Base-by-base conservation (phyloP, 1,139 yeast species). In the Scheffersomyces segobiensis region DNA sequence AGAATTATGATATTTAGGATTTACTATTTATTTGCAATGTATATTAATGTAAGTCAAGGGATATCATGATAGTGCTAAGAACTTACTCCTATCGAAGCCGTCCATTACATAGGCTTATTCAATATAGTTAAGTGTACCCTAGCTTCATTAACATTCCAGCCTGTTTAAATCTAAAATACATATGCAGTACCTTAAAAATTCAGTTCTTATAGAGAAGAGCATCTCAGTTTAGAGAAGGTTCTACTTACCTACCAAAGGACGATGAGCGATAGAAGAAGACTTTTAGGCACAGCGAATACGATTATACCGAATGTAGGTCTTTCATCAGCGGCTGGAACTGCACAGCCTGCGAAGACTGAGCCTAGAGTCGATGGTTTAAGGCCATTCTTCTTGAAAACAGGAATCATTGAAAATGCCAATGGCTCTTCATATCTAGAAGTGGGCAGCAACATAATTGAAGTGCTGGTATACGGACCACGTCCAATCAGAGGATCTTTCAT, bases 391-490 rank as follows among this genome's bases (percentile, higher is more conserved):
- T 70, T 89, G 53, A 82, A 87, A 65, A 84, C 87, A 5, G 91
- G 91, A 1, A 75, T 76, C 32, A 85, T 89, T 21, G 83, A 85
- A 50, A 91, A 90, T 64, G 89, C 95, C 53, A 89, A 88, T 67
- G 98, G 98, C 1, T 91, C 97, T 10, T 84, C 96, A 14, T 90
- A 88, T 66, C 71, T 91, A 49, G 98, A 93, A 71, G 80, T 83
- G 14, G 89, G 84, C 18, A 82, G 82, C 55, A 84, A 86, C 42
- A 80, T 87, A 50, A 75, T 93, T 7, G 86, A 89, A 60, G 88
- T 88, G 1, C 83, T 93, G 1, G 88, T 93, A 0, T 91, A 88
- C 72, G 98, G 98, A 0, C 98, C 98, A 12, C 82, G 95, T 63
- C 97, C 98, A 6, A 87, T 90, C 54, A 80, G 91, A 61, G 93